These are phyloP conservation scores for Alternaria solani DNA, from an alignment of 2,329 filamentous ascomycete genomes.

Conservation along the genomic window DNA sequence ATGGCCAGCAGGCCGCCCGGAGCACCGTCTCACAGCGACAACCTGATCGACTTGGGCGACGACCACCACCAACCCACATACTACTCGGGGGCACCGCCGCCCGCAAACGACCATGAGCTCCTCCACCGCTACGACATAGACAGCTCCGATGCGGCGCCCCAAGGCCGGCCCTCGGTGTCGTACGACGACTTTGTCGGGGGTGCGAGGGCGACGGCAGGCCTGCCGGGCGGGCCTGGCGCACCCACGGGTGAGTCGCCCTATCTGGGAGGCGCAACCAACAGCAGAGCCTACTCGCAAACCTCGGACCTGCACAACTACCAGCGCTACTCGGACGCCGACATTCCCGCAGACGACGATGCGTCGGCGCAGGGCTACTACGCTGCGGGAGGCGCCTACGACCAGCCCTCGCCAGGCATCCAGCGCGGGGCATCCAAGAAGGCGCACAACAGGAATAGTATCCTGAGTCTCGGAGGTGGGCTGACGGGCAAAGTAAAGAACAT, in stretches of 20 bases:
- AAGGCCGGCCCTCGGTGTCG: constrained; percentile 82
- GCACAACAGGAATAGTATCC: constrained; percentile 82
- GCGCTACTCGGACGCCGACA: constrained; percentile 88
- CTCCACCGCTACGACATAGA: constrained; percentile 77
- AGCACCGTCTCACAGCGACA: constrained; percentile 58
- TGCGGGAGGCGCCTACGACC: constrained; percentile 67
- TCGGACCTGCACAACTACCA: constrained; percentile 88
- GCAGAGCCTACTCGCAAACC: constrained; percentile 71
- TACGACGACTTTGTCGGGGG: constrained; percentile 94
- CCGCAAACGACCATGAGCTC: constrained; percentile 82
- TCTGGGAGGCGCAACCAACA: constrained; percentile 43
- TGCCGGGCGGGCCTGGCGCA: constrained; percentile 56
- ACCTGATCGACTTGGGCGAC: constrained; percentile 75
- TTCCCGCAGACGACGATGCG: constrained; percentile 78
- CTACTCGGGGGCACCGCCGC: constrained; percentile 76
- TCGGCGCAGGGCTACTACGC: constrained; percentile 81
- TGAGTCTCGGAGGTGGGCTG: constrained; percentile 85
- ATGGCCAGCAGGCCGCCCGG: constrained; percentile 65
- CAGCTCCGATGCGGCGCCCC: constrained; percentile 67
- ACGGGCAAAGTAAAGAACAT: constrained; percentile 88
- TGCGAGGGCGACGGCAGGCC: constrained; percentile 56
- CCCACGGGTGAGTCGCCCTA: constrained; percentile 49
- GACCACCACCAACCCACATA: constrained; percentile 76
- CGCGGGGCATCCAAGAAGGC: constrained; percentile 64
- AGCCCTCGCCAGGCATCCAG: constrained; percentile 58